Evolutionary conservation across 2,329 filamentous ascomycete genomes (phyloP).

Genomic region (Cladosporium oxysporum): DNA sequence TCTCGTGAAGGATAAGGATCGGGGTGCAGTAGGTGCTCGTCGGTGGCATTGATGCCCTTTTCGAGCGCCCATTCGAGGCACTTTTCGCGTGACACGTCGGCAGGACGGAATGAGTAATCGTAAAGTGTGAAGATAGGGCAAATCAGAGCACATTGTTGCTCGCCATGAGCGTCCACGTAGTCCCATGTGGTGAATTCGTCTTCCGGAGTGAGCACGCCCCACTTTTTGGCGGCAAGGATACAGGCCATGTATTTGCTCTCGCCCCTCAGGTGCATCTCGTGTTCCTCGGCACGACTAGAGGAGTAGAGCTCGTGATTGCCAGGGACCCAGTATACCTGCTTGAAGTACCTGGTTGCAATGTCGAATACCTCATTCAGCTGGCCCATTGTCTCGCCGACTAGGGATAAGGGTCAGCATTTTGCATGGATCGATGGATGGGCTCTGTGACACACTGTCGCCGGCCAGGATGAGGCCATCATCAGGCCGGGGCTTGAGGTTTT

Average conservation of each 20-base stretch:
- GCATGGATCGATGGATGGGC: conserved; percentile 19
- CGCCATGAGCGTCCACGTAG: conserved; percentile 40
- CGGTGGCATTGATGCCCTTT: conserved; percentile 48
- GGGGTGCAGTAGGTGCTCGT: conserved; percentile 48
- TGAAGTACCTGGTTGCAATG: conserved; percentile 45
- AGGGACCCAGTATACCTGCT: conserved; percentile 57
- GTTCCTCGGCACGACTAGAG: conserved; percentile 42
- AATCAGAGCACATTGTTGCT: conserved; percentile 51
- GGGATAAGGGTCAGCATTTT: conserved; percentile 34
- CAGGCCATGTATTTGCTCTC: conserved; percentile 58
- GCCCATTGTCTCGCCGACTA: conserved; percentile 38
- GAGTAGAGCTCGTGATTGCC: conserved; percentile 63
- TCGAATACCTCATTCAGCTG: conserved; percentile 42
- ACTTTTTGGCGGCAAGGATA: conserved; percentile 53
- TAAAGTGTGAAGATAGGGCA: conserved; percentile 61
- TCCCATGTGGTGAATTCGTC: conserved; percentile 56
- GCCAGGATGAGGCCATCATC: conserved; percentile 50
- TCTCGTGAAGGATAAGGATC: conserved; percentile 48
- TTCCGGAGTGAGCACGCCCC: conserved; percentile 58
- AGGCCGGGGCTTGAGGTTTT: conserved; percentile 41
- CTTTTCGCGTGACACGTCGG: conserved; percentile 49
- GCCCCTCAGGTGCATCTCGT: conserved; percentile 44
- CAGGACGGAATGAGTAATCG: conserved; percentile 60
- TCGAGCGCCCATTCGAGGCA: conserved; percentile 51
- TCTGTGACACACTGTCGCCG: conserved; percentile 40